Percentiles rank a stretch among this genome's conserved stretches.
Evolutionary conservation across 352 stramenopile genomes (phyloP).

Genomic region (Phytopythium boreale): DNA sequence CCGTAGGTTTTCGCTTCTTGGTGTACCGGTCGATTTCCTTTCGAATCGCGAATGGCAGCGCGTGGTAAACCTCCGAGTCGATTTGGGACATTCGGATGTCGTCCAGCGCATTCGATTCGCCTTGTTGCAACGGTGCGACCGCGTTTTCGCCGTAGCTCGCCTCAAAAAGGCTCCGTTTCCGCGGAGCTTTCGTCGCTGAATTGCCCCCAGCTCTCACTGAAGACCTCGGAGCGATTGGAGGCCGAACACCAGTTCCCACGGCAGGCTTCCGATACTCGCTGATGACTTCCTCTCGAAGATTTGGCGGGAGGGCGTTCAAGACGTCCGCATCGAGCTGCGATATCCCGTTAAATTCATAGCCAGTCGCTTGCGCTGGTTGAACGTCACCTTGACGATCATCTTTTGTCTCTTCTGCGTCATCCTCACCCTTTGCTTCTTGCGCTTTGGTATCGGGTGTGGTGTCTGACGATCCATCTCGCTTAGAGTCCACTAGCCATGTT

Average conservation of each 20-base stretch:
- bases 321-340: slow-evolving; percentile 71
- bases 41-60: slow-evolving; percentile 59
- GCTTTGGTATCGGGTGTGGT: background rate
- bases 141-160: background rate
- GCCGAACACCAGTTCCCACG: background rate
- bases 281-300: slow-evolving; percentile 61
- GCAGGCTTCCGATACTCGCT: slow-evolving; percentile 15
- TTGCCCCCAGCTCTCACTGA: background rate
- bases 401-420: slow-evolving; percentile 13
- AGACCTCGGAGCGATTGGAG: background rate
- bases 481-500: slow-evolving; percentile 43
- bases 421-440: slow-evolving; percentile 4
- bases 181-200: background rate
- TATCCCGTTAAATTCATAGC: slow-evolving; percentile 6
- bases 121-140: slow-evolving; percentile 24
- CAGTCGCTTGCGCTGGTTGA: slow-evolving; percentile 2
- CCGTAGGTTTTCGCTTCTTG: slow-evolving; percentile 35
- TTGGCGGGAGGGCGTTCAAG: slow-evolving; percentile 50
- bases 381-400: slow-evolving; percentile 2
- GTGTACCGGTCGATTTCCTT: slow-evolving; percentile 67
- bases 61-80: slow-evolving; percentile 71
- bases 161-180: background rate
- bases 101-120: slow-evolving; percentile 35
- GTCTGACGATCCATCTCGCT: background rate
- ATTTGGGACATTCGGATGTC: slow-evolving; percentile 79